phyloP scores from a whole-genome alignment of 83 land plant genomes.

The Isoetes engelmannii region DNA sequence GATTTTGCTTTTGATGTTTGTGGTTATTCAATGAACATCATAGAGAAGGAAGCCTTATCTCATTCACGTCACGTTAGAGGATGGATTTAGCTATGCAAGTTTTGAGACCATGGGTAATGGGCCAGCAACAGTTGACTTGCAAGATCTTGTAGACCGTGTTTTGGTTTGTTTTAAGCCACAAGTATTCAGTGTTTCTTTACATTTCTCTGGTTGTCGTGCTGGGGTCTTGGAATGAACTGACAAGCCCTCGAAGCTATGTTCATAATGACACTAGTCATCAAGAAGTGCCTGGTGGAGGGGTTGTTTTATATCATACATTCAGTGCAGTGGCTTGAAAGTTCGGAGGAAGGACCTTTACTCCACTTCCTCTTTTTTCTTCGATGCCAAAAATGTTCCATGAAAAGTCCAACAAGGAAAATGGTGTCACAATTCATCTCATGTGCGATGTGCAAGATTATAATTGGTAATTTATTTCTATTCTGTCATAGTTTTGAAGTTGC shows the following conservation, averaged over 20 bases:
- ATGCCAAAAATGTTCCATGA: too few relatives aligned
- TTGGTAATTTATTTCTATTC: too few relatives aligned
- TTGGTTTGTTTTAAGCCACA: constrained; percentile 5
- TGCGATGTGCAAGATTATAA: too few relatives aligned
- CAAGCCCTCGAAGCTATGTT: constrained; percentile 22
- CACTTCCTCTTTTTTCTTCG: too few relatives aligned
- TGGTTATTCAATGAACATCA: constrained; percentile 24
- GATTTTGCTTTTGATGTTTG: constrained; percentile 13
- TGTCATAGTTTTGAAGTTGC: too few relatives aligned
- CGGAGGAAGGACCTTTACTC: too few relatives aligned
- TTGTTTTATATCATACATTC: constrained; percentile 33
- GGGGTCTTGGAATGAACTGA: constrained; percentile 17
- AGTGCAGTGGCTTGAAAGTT: too few relatives aligned
- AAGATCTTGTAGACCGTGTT: constrained; percentile 10
- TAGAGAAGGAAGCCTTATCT: constrained; percentile 17
- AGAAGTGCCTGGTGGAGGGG: constrained; percentile 29
- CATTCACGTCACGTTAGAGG: constrained; percentile 14
- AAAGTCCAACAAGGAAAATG: too few relatives aligned
- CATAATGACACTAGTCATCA: constrained; percentile 23
- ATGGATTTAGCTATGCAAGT: constrained; percentile 16
- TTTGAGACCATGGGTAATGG: constrained; percentile 14
- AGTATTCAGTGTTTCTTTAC: constrained; percentile 28
- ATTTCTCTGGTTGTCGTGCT: constrained; percentile 9
- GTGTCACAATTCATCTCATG: too few relatives aligned
- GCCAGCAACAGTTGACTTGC: neutral